Conservation (phyloP, 116 monocot species). For the Dioscorea cayenensis region DNA sequence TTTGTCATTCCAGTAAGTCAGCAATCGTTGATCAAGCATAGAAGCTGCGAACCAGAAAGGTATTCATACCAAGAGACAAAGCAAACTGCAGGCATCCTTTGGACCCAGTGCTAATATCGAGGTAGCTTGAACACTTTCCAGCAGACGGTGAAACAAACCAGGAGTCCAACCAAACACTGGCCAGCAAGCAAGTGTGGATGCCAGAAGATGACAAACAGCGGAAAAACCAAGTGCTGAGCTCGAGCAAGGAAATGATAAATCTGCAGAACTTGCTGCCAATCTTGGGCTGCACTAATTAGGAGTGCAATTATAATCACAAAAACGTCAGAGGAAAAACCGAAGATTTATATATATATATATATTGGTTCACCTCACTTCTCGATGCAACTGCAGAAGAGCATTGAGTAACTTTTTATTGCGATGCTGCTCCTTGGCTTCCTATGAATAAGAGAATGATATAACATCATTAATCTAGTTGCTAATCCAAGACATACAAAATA, state of each 20-base stretch:
- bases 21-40: too few relatives aligned
- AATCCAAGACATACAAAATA: not conserved
- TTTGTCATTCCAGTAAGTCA: too few relatives aligned
- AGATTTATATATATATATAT: not conserved
- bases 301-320: slow-evolving; percentile 8
- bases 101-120: slow-evolving; percentile 74
- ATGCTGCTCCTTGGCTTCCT: slow-evolving; percentile 85
- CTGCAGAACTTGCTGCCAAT: slow-evolving; percentile 68
- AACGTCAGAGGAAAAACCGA: not conserved
- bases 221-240: slow-evolving; percentile 56
- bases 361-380: slow-evolving; percentile 73
- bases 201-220: slow-evolving; percentile 81
- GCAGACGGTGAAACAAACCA: slow-evolving; percentile 75
- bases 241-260: slow-evolving; percentile 59
- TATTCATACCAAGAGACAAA: slow-evolving; percentile 72
- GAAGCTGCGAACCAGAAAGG: not conserved
- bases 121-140: slow-evolving; percentile 64
- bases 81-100: slow-evolving; percentile 85
- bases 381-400: slow-evolving; percentile 74
- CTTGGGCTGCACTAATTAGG: slow-evolving; percentile 55
- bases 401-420: slow-evolving; percentile 87
- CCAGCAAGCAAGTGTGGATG: slow-evolving; percentile 88
- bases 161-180: slow-evolving; percentile 86
- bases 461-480: not conserved
- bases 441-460: slow-evolving; percentile 1